Evolutionary conservation across 78 protist genomes (phyloP).

Genomic region (Speleostelium caveatum): DNA sequence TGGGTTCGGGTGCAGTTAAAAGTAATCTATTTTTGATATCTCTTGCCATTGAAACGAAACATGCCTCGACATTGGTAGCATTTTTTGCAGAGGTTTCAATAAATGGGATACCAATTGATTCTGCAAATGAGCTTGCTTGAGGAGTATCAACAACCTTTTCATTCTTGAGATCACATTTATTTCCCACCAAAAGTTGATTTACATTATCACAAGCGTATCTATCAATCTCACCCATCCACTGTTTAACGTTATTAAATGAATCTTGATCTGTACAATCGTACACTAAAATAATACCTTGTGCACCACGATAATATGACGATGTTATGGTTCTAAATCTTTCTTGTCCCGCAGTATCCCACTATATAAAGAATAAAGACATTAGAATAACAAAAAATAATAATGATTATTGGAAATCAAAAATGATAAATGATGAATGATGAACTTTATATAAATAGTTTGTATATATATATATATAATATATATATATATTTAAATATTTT

Average conservation of each 20-base stretch:
- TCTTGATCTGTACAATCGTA: constrained; percentile 97
- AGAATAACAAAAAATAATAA: no score
- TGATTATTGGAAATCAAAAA: no score
- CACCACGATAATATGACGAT: constrained; percentile 97
- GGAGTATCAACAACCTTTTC: constrained; percentile 90
- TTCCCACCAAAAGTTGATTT: constrained; percentile 97
- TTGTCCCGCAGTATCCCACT: no score
- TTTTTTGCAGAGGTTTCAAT: constrained; percentile 98
- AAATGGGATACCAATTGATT: constrained; percentile 94
- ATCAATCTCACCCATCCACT: constrained; percentile 91
- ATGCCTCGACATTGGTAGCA: constrained; percentile 97
- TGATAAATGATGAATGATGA: no score
- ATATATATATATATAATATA: no score
- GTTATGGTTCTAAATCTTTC: no score
- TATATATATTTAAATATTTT: no score
- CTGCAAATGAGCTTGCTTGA: constrained; percentile 94
- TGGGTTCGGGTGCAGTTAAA: no score
- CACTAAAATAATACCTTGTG: constrained; percentile 97
- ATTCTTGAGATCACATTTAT: constrained; percentile 92
- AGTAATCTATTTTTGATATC: constrained; percentile 93
- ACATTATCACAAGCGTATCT: constrained; percentile 96
- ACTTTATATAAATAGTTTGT: no score
- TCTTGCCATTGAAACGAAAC: constrained; percentile 97
- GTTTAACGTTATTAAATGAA: constrained; percentile 96
- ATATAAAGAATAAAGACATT: no score